These are phyloP conservation scores for Massospora cicadina DNA, from an alignment of 371 early-diverging fungal genomes.

Conservation along the genomic window DNA sequence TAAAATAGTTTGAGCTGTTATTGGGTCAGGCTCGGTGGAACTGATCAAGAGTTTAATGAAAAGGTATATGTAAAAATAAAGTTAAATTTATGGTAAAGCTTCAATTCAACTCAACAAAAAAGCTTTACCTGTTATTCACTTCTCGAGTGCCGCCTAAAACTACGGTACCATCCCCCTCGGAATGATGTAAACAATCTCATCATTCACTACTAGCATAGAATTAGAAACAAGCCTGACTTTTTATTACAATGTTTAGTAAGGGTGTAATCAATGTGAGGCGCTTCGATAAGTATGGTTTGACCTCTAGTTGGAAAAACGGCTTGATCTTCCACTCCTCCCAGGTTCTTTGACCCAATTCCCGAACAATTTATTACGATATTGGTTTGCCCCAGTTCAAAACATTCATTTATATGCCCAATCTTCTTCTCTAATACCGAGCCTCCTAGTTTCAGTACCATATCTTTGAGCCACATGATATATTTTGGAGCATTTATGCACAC, in stretches of 20 bases:
- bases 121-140: constrained; percentile 32
- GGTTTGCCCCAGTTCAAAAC: constrained; percentile 15
- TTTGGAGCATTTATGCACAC: constrained; percentile 16
- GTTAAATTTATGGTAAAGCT: background rate
- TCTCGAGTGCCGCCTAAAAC: constrained; percentile 59
- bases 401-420: constrained; percentile 30
- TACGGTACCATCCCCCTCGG: constrained; percentile 59
- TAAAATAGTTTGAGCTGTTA: constrained; percentile 25
- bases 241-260: background rate
- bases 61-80: too few species aligned
- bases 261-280: constrained; percentile 24
- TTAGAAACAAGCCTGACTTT: background rate
- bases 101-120: background rate
- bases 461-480: constrained; percentile 41
- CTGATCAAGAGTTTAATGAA: constrained; percentile 31
- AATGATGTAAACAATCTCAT: constrained; percentile 45
- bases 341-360: constrained; percentile 34
- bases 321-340: constrained; percentile 52
- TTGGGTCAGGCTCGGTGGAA: constrained; percentile 13
- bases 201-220: constrained; percentile 13
- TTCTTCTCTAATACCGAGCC: constrained; percentile 24
- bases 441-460: constrained; percentile 28
- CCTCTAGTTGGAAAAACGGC: constrained; percentile 49
- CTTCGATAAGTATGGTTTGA: constrained; percentile 44
- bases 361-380: constrained; percentile 56